A percentile compares a stretch with the other conserved stretches of the same genome.
These are phyloP conservation scores for Leishmania amazonensis DNA, from an alignment of 208 protist species.

Conservation along the genomic window DNA sequence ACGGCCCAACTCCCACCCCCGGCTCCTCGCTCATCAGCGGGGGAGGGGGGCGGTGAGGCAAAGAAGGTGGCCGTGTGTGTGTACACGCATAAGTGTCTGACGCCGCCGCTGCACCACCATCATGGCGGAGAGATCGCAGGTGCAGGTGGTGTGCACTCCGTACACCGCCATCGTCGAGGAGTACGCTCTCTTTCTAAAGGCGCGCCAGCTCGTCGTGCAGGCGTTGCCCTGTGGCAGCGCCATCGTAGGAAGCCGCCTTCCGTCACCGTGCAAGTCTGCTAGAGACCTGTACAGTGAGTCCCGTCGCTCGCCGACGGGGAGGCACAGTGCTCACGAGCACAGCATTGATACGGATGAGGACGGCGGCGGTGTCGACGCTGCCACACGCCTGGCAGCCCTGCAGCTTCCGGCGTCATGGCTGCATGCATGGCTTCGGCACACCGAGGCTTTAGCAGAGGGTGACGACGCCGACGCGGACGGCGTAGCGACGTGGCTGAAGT, in stretches of 20 bases:
- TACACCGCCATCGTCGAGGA: slow-evolving; percentile 19
- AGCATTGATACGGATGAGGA: background rate
- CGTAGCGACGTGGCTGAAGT: background rate
- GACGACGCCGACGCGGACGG: background rate
- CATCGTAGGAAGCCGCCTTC: background rate
- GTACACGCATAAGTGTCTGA: background rate
- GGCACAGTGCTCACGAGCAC: background rate
- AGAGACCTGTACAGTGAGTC: background rate
- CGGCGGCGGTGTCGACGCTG: background rate
- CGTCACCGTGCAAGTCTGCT: background rate
- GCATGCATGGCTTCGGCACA: slow-evolving; percentile 14
- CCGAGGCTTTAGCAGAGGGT: background rate
- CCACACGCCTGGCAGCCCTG: slow-evolving; percentile 13
- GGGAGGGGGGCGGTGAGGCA: background rate
- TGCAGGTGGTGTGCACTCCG: slow-evolving; percentile 18
- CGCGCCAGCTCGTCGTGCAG: slow-evolving; percentile 13
- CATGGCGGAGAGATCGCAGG: background rate
- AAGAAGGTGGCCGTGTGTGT: background rate
- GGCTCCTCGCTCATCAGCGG: background rate
- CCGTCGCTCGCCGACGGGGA: background rate
- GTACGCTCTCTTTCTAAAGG: slow-evolving; percentile 20
- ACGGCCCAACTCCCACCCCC: background rate
- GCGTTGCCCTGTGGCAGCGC: background rate
- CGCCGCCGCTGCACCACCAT: background rate
- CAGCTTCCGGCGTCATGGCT: slow-evolving; percentile 11